Percentiles rank a stretch among this genome's conserved stretches.
These are phyloP conservation scores for Carex pumila DNA, from an alignment of 176 grass and related monocot species.

Conservation along the genomic window DNA sequence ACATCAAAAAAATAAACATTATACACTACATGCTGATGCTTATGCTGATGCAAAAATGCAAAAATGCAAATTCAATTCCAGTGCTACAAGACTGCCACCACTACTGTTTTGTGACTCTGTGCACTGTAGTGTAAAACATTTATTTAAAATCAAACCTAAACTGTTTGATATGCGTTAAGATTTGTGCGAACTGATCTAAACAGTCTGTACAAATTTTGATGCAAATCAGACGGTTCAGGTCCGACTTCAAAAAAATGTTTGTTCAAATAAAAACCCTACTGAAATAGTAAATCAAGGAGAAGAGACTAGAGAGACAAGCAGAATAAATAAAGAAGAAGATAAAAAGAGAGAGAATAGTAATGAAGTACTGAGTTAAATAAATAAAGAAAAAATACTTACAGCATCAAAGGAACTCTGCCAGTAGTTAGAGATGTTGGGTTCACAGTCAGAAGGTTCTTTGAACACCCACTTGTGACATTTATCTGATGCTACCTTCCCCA, in stretches of 20 bases:
- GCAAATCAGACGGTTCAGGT: too few species aligned
- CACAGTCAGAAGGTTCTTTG: constrained; percentile 99
- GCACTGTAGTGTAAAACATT: not conserved
- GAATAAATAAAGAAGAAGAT: constrained; percentile 26
- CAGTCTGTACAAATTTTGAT: too few species aligned
- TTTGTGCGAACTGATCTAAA: too few species aligned
- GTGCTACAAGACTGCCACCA: constrained; percentile 4
- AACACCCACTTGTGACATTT: constrained; percentile 99
- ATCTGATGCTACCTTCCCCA: constrained; percentile 99
- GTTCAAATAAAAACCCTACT: too few species aligned
- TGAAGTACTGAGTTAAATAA: not conserved
- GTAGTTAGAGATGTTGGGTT: constrained; percentile 99
- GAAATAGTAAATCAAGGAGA: constrained; percentile 1
- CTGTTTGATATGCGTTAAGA: too few species aligned
- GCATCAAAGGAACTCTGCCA: constrained; percentile 99
- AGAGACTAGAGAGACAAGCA: constrained; percentile 6
- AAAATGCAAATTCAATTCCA: not conserved
- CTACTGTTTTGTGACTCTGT: constrained; percentile 8
- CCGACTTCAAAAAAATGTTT: too few species aligned
- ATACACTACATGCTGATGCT: constrained; percentile 1
- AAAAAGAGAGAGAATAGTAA: not conserved
- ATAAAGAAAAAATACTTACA: constrained; percentile 39
- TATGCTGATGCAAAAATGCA: constrained; percentile 6
- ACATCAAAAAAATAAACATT: constrained; percentile 12
- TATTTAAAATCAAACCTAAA: too few species aligned